phyloP scores from a whole-genome alignment of 83 land plant species.

The Larix sibirica region DNA sequence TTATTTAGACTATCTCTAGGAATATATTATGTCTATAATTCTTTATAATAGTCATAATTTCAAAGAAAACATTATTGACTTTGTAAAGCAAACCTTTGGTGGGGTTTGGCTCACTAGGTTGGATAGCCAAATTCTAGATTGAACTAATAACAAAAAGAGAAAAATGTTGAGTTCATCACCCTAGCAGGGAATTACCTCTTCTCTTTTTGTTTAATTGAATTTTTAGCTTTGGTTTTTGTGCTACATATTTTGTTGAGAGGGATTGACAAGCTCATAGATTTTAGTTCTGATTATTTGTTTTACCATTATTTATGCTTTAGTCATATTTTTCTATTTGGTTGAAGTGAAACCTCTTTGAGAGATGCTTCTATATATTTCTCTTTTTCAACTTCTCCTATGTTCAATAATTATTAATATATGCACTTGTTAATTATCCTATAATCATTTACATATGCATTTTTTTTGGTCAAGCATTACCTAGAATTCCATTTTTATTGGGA shows the following conservation, averaged over 20 bases:
- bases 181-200: no score
- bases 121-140: no score
- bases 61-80: no score
- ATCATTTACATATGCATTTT: background rate
- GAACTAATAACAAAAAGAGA: no score
- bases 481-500: background rate
- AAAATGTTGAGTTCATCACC: no score
- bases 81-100: no score
- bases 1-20: no score
- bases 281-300: conserved; percentile 1
- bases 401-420: background rate
- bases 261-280: conserved; percentile 42
- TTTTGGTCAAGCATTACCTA: background rate
- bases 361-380: conserved; percentile 26
- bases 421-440: conserved; percentile 39
- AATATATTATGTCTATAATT: no score
- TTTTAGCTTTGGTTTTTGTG: no score
- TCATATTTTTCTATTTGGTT: conserved; percentile 35
- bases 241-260: conserved; percentile 20
- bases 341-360: conserved; percentile 31
- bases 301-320: no score
- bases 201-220: no score
- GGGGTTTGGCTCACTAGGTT: no score
- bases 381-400: conserved; percentile 6
- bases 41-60: background rate